Evolutionary conservation across 441 rosid species (phyloP), one percentile per base, ranked within the genome.

Genomic region (Iberis amara): DNA sequence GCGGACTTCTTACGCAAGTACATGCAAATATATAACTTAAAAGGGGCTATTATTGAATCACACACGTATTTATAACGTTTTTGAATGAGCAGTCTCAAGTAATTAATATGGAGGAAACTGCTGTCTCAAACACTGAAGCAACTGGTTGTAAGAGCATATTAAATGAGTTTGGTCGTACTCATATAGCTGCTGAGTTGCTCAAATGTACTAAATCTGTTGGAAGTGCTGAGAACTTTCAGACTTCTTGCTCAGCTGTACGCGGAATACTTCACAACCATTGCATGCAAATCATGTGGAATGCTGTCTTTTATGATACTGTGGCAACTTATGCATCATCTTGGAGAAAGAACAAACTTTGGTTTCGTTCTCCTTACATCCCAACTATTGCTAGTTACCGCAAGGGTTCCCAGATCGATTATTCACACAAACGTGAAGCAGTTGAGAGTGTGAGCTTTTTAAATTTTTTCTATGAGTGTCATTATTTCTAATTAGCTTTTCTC

Each of bases 201-300:
- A 49, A 51, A 47, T 45, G 66, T 55, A 33, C 55, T 56, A 92
- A 92, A 77, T 78, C 81, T 61, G 81, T 82, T 69, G 96, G 96
- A 69, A 78, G 83, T 76, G 58, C 79, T 57, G 85, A 81, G 67
- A 77, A 79, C 71, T 84, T 82, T 60, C 61, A 78, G 82, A 70
- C 66, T 30, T 79, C 90, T 33, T 66, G 65, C 66, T 68, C 74
- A 33, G 74, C 71, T 76, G 74, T 89, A 36, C 73, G 79, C 72
- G 67, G 75, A 76, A 55, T 75, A 72, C 86, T 92, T 71, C 64
- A 76, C 62, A 71, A 73, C 61, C 61, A 67, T 71, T 82, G 81
- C 79, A 81, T 81, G 89, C 86, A 79, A 78, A 86, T 82, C 57
- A 69, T 76, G 70, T 92, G 96, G 96, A 89, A 92, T 71, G 86